Evolutionary conservation across 1,284 basidiomycete genomes (phyloP).

Genomic region (Bjerkandera adusta): DNA sequence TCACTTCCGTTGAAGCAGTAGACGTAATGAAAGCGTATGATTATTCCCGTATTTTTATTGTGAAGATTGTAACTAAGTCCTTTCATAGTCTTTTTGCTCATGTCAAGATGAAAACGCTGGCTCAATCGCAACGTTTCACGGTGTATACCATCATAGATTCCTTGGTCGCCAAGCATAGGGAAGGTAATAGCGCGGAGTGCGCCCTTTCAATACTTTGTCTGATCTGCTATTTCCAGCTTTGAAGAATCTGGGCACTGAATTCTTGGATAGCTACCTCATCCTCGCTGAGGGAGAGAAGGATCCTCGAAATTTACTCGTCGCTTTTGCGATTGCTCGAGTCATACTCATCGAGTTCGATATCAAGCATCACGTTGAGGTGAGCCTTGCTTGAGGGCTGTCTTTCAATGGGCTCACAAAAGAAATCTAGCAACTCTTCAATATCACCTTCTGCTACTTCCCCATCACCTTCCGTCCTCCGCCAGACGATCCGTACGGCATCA

Average conservation of each 20-base stretch:
- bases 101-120: slow-evolving; percentile 79
- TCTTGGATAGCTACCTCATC: slow-evolving; percentile 75
- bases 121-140: slow-evolving; percentile 80
- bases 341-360: slow-evolving; percentile 90
- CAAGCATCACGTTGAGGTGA: slow-evolving; percentile 70
- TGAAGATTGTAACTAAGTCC: neutral
- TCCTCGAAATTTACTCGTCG: slow-evolving; percentile 89
- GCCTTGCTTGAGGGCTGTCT: slow-evolving; percentile 19
- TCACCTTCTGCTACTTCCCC: slow-evolving; percentile 98
- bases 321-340: slow-evolving; percentile 86
- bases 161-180: slow-evolving; percentile 71
- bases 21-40: slow-evolving; percentile 70
- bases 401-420: slow-evolving; percentile 2
- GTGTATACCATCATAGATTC: slow-evolving; percentile 86
- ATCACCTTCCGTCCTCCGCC: slow-evolving; percentile 96
- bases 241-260: slow-evolving; percentile 68
- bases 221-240: slow-evolving; percentile 44
- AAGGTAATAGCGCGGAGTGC: too few relatives aligned
- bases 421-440: slow-evolving; percentile 86
- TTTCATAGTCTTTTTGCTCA: slow-evolving; percentile 67
- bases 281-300: slow-evolving; percentile 97
- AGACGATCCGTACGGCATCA: slow-evolving; percentile 93
- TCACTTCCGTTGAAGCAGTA: slow-evolving; percentile 70
- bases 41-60: neutral
- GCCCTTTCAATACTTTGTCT: neutral